A percentile compares a stretch with the other conserved stretches of the same genome.
Conservation (phyloP, 1,284 basidiomycete species). For the Apiotrichum laibachii region DNA sequence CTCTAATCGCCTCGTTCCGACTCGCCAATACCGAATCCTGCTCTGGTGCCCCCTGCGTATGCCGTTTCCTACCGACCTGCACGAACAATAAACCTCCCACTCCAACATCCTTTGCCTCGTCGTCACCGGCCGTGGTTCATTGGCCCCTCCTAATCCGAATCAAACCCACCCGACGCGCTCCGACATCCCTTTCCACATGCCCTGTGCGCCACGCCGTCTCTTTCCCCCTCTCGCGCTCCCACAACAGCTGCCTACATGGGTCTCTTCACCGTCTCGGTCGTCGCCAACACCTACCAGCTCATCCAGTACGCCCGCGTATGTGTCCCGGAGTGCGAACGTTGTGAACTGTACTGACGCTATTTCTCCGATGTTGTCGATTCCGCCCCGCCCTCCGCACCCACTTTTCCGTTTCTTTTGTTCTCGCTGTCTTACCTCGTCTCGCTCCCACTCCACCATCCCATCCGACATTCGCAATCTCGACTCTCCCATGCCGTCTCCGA, state of each 20-base stretch:
- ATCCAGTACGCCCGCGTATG: conserved; percentile 46
- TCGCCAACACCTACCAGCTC: conserved; percentile 41
- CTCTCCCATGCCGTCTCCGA: background rate
- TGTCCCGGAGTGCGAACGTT: conserved; percentile 6
- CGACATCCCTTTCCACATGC: conserved; percentile 1
- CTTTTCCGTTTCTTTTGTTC: background rate
- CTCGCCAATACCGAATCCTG: background rate
- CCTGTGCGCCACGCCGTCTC: background rate
- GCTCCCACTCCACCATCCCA: background rate
- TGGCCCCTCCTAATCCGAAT: background rate
- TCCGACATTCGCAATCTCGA: background rate
- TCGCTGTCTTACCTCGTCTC: too few relatives aligned
- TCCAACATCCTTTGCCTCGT: background rate
- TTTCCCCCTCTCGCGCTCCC: background rate
- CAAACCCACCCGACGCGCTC: background rate
- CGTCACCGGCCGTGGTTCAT: background rate
- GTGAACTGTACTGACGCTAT: conserved; percentile 9
- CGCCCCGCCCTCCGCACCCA: too few relatives aligned
- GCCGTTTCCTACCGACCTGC: background rate
- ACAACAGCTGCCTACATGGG: conserved; percentile 44
- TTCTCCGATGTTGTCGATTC: too few relatives aligned
- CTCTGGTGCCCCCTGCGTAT: background rate
- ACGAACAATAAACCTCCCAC: background rate
- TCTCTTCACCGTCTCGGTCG: conserved; percentile 42
- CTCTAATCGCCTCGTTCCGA: background rate